Base-by-base conservation (phyloP, 352 stramenopile genomes). In the Halophytophthora batemanensis region DNA sequence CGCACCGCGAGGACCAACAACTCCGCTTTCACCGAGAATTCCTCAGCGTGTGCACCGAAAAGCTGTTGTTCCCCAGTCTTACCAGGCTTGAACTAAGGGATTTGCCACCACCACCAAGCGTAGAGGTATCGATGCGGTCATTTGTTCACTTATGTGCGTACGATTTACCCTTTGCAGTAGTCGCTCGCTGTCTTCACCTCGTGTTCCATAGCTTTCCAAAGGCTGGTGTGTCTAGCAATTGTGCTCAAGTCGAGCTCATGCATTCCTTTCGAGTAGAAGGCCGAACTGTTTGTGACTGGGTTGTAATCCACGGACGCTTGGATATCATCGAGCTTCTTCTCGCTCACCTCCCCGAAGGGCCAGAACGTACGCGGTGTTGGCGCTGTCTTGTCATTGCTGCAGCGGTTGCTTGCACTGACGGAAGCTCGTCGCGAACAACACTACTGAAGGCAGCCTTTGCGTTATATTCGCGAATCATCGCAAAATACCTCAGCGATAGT, bases 241-340 rank as follows among this genome's bases (percentile, higher is more conserved):
- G 13, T 5, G 44, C 54, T 37, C 17, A 14, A 6, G 13, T 61
- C 1, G 8, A 33, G 25, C n/a, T 8, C 3, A 40, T 66, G 17
- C 52, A 45, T 39, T 28, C 25, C 6, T 44, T 50, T 19, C 61
- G 55, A 19, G 61, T 81, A 2, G 10, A 42, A 35, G 56, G 58
- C 8, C 74, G 61, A 23, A 63, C 58, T 0, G 40, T 78, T 19
- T 14, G 37, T 0, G 44, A 74, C 29, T 81, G 71, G 71, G 12
- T 81, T 18, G 29, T 66, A n/a, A 7, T 46, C 0, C 45, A 64
- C 25, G 15, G 42, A 23, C 44, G 65, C 29, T 22, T 18, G 18
- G 71, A 76, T 41, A 28, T 70, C 15, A 51, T 75, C 23, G 18
- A 50, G 18, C 39, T 39, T 33, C 3, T 61, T 2, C 31, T 69